Base-by-base conservation (phyloP, 1,284 basidiomycete genomes). In the Ustilago trichophora region DNA sequence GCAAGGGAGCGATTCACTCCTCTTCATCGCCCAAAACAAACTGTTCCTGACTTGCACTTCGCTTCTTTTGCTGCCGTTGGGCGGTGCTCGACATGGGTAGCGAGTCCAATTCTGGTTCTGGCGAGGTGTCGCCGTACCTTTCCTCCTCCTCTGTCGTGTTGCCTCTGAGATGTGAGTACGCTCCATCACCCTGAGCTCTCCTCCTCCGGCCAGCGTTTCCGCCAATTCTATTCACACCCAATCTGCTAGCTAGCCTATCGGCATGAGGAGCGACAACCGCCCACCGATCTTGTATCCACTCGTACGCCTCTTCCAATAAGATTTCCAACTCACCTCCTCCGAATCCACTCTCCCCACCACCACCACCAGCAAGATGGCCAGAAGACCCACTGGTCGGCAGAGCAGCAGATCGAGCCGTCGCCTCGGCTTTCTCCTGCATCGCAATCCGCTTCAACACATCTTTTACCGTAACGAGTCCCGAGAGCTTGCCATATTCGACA, bases 391-490 rank as follows among this genome's bases (percentile, higher is more conserved):
- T 37, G 18, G 34, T 41, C 12, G 58, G 58, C 19, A 68, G 26
- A 8, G 52, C 22, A 9, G 57, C 22, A 2, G 45, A 33, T 0
- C 54, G 36, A 8, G 62, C 63, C 5, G 31, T 35, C 3, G 58
- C 60, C 19, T 69, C 72, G n/a, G 72, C 72, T 26, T 53, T 52
- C 36, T 80, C 79, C 31, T 75, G 57, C 34, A 54, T 48, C 5
- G 78, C 75, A 8, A 79, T 71, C 24, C 75, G 72, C 51, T 76
- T 75, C 10, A 99, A 84, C 11, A 98, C 91, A 73, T 99, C 96
- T 80, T 98, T 98, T 57, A 98, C 91, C 0, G 94, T 98, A 18
- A 97, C 89, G 13, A 99, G 85, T 1, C 95, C 95, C 0, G 87
- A 87, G 3, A 99, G 85, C 34, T 85, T 83, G 11, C 95, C 95